Evolutionary conservation across 352 stramenopile genomes (phyloP), one percentile per base, ranked within the genome.

Genomic region (Pythium dissimile): DNA sequence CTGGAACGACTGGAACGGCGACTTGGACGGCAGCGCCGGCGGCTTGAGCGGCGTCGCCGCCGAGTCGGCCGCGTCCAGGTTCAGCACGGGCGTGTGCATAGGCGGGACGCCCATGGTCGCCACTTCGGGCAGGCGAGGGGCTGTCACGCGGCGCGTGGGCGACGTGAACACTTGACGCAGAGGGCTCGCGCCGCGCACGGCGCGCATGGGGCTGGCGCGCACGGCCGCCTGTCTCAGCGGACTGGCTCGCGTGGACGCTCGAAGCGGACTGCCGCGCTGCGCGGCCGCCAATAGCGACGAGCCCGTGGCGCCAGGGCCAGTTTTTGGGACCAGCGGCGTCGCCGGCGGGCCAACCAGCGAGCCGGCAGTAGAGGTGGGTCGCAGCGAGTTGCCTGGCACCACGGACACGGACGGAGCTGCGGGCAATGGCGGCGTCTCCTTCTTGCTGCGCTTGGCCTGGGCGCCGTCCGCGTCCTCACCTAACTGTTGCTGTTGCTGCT

Each of bases 1-100:
- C 53, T 90, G 82, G 54, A 92, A 88, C 20, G 82, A 92, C 59
- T 88, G 75, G 59, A 90, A 92, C 10, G 82, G 82, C 2, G 82
- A 90, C 52, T 89, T 90, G 3, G 77, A 59, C 2, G 71, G 54
- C n/a, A 65, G 27, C 37, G 67, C 71, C 1, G 59, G 45, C 26
- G 66, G 32, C 51, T 64, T 34, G 56, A 69, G 43, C 20, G 61
- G 24, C 37, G 60, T 59, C 16, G 50, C 44, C 2, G 51, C 2
- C 16, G 21, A 16, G 35, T 67, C 59, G 13, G 38, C 8, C 9
- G 59, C 52, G 23, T 66, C 59, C 4, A 66, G 51, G 16, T 66
- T 66, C 34, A 66, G 59, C 45, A 61, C 59, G 2, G 59, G 73
- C n/a, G 56, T 66, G 32, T 86, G 73, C 32, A 79, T 67, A 24